Base-by-base conservation (phyloP, 2,329 filamentous ascomycete genomes). In the Cladosporium sp. region DNA sequence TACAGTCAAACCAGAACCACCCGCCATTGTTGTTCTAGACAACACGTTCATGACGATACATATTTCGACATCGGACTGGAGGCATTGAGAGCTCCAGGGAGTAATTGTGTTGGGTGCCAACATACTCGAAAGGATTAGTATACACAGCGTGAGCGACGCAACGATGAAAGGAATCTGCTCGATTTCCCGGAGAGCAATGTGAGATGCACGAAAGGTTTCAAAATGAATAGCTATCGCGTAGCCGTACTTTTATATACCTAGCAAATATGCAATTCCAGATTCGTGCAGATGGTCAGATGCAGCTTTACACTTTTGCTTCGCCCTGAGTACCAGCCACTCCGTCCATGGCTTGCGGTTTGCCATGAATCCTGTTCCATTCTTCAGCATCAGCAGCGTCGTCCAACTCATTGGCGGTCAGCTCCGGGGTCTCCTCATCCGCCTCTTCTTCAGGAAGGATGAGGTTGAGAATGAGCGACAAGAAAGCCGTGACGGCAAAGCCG, bases 381-480 rank as follows among this genome's bases (percentile, higher is more conserved):
- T 76, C 73, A 25, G 65, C 60, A 60, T 78, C 76, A 7, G 66
- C 67, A 1, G 61, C 62, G 34, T 72, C 73, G 59, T 78, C 75
- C 9, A 64, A 68, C 43, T 70, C 72, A 57, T 76, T 70, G 1
- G 75, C 76, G 20, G 72, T 75, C n/a, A 77, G 45, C 65, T 78
- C 76, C 0, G 74, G 73, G 5, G 60, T 62, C 52, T 78, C 76
- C 30, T 80, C 79, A 43, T 89, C 88, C 66, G 90, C 89, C n/a
- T 88, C 75, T 74, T 96, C 91, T 67, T 90, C 87, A 0, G 86
- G 84, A 15, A 96, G 75, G 0, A 84, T 65, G 51, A 94, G 72
- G 70, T 96, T 96, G 51, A 96, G 78, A 20, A 89, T 72, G 69
- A 94, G 80, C 52, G 85, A 85, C 40, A 92, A 70, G 22, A 92